Evolutionary conservation across 2,329 filamentous ascomycete genomes (phyloP), one percentile per base, ranked within the genome.

Genomic region (Fusarium brevicatenulatum): DNA sequence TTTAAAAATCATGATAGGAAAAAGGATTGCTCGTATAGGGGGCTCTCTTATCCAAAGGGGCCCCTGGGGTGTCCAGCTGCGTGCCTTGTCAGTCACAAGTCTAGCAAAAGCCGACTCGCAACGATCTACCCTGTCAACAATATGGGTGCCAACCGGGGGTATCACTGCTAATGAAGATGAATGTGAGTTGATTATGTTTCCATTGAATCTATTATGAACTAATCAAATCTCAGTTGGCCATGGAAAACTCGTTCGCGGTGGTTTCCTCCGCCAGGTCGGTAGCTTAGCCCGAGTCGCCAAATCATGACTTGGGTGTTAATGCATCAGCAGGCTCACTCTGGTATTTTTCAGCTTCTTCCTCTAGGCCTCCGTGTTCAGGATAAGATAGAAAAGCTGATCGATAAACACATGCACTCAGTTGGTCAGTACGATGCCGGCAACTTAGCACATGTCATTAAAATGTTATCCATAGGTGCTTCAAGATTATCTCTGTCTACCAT

Each of bases 261-360:
- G 93, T 2, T 95, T 92, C 77, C 81, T 95, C 50, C 90, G 92
- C 68, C 92, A 94, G 85, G 91, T 92, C 94, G 85, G 91, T 92
- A 72, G 76, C 82, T 79, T 16, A 54, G 25, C 34, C 34, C 28
- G 37, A 42, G 23, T 16, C 39, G 25, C 50, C 36, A 30, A n/a
- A 44, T 30, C 68, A 30, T 63, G 50, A 66, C 54, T 70, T 50
- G 23, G 6, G 47, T 34, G 43, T 58, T 56, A 16, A 66, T 44
- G 32, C 46, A 32, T 11, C 9, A 12, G 21, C 74, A 95, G 90
- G 91, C 94, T 25, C 93, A 97, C 79, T 90, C 95, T 12, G 96
- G 96, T 34, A 90, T 98, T 40, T 99, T 98, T 77, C 96, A 99
- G 78, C 87, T 97, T 79, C 87, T 99, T 3, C 96, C 96, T 1